Percentiles rank a stretch among this genome's conserved stretches.
Conservation (phyloP, 345 rosid species). For the Gynandropsis gynandra region DNA sequence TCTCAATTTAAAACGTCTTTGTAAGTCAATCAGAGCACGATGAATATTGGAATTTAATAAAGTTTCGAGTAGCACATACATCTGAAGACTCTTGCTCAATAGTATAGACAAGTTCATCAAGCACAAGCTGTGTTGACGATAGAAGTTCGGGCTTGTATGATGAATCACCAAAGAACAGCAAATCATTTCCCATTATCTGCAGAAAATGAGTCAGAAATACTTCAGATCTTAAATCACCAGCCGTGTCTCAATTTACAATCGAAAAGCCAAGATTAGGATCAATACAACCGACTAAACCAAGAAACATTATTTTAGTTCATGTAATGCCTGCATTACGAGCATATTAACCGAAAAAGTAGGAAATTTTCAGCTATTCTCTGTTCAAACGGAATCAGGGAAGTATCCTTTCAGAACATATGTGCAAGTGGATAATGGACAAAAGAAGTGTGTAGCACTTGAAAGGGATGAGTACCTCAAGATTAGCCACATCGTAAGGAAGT, state of each 20-base stretch:
- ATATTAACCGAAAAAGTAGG: too few relatives aligned
- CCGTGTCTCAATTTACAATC: too few relatives aligned
- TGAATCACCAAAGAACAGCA: constrained; percentile 53
- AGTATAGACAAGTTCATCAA: constrained; percentile 41
- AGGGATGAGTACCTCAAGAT: constrained; percentile 41
- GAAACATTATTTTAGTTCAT: neutral
- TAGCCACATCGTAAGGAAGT: constrained; percentile 55
- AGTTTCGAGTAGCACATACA: constrained; percentile 28
- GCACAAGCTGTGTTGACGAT: constrained; percentile 33
- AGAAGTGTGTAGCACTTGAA: constrained; percentile 10
- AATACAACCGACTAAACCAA: neutral
- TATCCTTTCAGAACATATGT: too few relatives aligned
- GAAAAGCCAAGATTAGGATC: too few relatives aligned
- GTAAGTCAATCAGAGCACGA: neutral
- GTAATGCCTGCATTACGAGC: too few relatives aligned
- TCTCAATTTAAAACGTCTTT: constrained; percentile 15
- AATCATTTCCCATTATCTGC: constrained; percentile 58
- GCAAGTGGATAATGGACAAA: neutral
- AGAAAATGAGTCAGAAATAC: neutral
- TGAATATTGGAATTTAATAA: constrained; percentile 17
- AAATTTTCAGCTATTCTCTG: too few relatives aligned
- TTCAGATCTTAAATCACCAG: too few relatives aligned
- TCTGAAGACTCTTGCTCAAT: constrained; percentile 59
- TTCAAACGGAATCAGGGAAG: too few relatives aligned
- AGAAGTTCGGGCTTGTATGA: constrained; percentile 54